Base-by-base conservation (phyloP, 2,329 filamentous ascomycete genomes). In the Phialemoniopsis sp. region DNA sequence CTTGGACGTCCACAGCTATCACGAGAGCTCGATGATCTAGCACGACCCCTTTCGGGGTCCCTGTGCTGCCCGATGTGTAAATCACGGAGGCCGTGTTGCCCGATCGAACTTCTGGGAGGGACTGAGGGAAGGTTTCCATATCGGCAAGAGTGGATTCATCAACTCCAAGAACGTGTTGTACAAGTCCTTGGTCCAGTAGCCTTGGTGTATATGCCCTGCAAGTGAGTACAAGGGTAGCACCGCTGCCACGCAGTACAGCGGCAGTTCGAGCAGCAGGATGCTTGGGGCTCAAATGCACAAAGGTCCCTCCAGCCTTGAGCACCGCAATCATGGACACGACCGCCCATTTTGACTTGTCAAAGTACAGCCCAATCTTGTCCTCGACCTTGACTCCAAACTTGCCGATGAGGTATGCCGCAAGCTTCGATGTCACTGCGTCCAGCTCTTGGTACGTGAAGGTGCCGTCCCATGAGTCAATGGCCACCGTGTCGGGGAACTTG, bases 61-160 rank as follows among this genome's bases (percentile, higher is more conserved):
- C 72, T 1, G 72, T 76, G 28, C 68, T 75, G 10, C 72, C 72
- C 8, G 72, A 75, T n/a, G 72, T 76, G 50, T 74, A 76, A 50
- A 75, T 70, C 46, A 74, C 65, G 29, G 54, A 59, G n/a, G 43
- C 46, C 21, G 42, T 40, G 2, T 50, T n/a, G n/a, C n/a, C n/a
- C n/a, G n/a, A n/a, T n/a, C n/a, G n/a, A n/a, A n/a, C n/a, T n/a
- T n/a, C n/a, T n/a, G n/a, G n/a, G n/a, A n/a, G n/a, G n/a, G n/a
- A n/a, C n/a, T n/a, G n/a, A n/a, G n/a, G n/a, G n/a, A n/a, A n/a
- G n/a, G n/a, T n/a, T n/a, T n/a, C n/a, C n/a, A n/a, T n/a, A n/a
- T n/a, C n/a, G n/a, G n/a, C n/a, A n/a, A n/a, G n/a, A n/a, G n/a
- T n/a, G n/a, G n/a, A n/a, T n/a, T n/a, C n/a, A n/a, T n/a, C n/a